These are phyloP conservation scores for Ceratocystis lukuohia DNA, from an alignment of 2,329 filamentous ascomycete genomes.

Conservation along the genomic window DNA sequence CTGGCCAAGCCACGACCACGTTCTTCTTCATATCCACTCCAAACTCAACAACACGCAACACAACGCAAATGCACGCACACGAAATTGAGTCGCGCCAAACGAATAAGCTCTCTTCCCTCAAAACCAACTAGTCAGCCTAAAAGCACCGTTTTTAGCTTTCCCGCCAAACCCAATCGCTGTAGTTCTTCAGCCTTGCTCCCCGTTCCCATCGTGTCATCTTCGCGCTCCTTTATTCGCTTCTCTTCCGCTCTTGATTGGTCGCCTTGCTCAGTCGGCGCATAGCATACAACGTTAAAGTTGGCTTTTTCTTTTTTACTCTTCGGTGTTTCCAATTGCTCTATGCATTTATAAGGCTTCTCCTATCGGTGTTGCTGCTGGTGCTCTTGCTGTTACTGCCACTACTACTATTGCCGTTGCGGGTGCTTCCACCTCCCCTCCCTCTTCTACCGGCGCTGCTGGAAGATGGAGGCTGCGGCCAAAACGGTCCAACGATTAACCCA, in stretches of 20 bases:
- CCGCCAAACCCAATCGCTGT: neutral
- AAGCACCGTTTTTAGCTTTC: neutral
- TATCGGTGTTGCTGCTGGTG: neutral
- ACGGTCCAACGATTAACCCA: slow-evolving; percentile 41
- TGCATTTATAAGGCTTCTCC: slow-evolving; percentile 12
- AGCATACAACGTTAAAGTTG: neutral
- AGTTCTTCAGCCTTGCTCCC: neutral
- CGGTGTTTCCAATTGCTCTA: slow-evolving; percentile 7
- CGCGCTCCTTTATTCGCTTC: neutral
- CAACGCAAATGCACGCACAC: neutral
- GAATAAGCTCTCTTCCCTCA: neutral
- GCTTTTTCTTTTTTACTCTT: neutral
- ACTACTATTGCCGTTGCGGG: neutral
- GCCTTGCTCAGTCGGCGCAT: slow-evolving; percentile 11
- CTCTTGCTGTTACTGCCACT: slow-evolving; percentile 6
- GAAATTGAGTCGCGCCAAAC: neutral
- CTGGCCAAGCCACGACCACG: neutral
- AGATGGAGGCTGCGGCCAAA: slow-evolving; percentile 46
- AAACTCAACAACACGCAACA: neutral
- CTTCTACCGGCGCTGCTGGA: slow-evolving; percentile 10
- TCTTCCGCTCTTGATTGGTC: slow-evolving; percentile 1
- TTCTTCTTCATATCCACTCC: neutral
- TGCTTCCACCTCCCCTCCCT: neutral
- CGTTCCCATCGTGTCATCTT: neutral
- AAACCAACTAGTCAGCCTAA: neutral